Conservation (phyloP, 371 early-diverging fungal genomes). For the Mortierella sp. region DNA sequence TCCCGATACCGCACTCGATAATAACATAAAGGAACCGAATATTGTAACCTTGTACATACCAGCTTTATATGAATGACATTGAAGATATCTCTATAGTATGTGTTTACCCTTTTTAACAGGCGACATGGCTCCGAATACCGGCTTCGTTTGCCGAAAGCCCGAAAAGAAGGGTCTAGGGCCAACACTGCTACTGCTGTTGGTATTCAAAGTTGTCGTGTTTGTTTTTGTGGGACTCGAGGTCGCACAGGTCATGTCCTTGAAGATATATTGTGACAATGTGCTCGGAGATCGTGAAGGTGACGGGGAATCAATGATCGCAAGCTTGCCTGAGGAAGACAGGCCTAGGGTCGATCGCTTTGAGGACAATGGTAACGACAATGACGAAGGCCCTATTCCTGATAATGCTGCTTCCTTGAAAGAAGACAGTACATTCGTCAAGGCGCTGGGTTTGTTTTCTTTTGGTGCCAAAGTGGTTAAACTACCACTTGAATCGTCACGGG, state of each 20-base stretch:
- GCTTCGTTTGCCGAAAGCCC: slow-evolving; percentile 26
- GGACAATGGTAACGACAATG: slow-evolving; percentile 1
- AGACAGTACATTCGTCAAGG: slow-evolving; percentile 1
- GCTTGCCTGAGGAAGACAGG: not conserved
- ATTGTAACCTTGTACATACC: no score
- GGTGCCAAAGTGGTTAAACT: not conserved
- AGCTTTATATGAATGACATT: no score
- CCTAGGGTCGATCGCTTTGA: not conserved
- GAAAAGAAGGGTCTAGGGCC: slow-evolving; percentile 11
- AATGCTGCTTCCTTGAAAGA: slow-evolving; percentile 18
- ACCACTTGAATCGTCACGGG: not conserved
- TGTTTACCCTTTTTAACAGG: not conserved
- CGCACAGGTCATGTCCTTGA: not conserved
- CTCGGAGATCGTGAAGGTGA: not conserved
- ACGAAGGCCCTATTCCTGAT: slow-evolving; percentile 6
- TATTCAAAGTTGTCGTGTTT: no score
- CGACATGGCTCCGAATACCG: slow-evolving; percentile 1
- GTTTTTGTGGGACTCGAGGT: no score
- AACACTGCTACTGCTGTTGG: not conserved
- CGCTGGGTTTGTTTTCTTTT: not conserved
- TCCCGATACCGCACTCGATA: not conserved
- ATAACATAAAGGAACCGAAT: not conserved
- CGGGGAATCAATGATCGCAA: not conserved
- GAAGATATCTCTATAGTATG: not conserved
- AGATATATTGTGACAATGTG: no score